Evolutionary conservation across 768 basidiomycete genomes (phyloP), one percentile per base, ranked within the genome.

Genomic region (Trametes cubensis): DNA sequence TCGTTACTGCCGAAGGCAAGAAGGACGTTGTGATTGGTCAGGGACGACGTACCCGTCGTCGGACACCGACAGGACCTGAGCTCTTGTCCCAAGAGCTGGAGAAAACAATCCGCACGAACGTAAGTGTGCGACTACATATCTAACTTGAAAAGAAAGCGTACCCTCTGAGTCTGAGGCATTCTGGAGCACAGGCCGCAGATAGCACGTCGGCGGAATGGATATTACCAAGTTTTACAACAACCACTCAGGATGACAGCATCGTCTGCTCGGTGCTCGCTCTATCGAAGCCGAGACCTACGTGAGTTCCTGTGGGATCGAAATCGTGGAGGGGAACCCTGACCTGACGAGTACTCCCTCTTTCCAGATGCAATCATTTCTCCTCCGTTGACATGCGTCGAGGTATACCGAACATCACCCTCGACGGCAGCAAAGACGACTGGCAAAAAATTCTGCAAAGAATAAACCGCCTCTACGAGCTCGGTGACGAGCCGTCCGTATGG

Each of bases 141-240:
- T 10, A 34, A 28, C 28, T 28, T 3, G 28, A 4, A 34, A 2
- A 5, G 34, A 2, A 10, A 11, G 5, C 10, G 34, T 10, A 11
- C 6, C 34, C 10, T 11, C 10, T 8, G 41, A 34, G 34, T 11
- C 10, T 34, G 34, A 34, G 34, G 6, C 6, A 34, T 34, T 6
- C 34, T 34, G 34, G 6, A 2, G 2, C 11, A 11, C 67, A 72
- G 52, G 46, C 76, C 14, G 66, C 65, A 10, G 66, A 74, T 47
- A 68, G 64, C 3, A 49, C 61, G 5, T 62, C 74, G 3, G 67
- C 66, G 21, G 66, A 68, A 8, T 73, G 71, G 70, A 69, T 73
- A 39, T 45, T 72, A 26, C 73, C 75, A 1, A 49, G 64, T 18
- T 75, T 74, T 61, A 66, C 74, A 2, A 75, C 74, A 2, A 74